phyloP scores from a whole-genome alignment of 305 asterid genomes.

The Plantago coronopus region DNA sequence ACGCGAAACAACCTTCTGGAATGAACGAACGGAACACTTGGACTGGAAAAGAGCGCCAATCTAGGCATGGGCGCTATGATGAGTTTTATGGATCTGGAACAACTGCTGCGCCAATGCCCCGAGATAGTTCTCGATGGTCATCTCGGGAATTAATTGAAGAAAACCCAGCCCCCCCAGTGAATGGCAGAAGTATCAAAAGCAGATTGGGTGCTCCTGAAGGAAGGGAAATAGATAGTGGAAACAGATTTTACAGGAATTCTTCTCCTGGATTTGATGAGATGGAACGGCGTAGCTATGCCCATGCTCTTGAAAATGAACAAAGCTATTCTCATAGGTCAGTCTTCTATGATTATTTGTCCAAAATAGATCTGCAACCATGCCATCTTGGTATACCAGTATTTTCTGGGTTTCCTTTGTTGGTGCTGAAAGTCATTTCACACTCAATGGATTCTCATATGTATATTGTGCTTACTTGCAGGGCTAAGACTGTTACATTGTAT shows the following conservation, averaged over 20 bases:
- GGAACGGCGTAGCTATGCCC: constrained; percentile 40
- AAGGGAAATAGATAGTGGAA: constrained; percentile 40
- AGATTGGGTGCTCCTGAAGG: constrained; percentile 39
- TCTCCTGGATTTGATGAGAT: constrained; percentile 68
- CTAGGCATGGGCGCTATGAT: constrained; percentile 38
- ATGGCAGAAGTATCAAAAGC: constrained; percentile 29
- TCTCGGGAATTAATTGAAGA: constrained; percentile 37
- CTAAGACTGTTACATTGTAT: neutral
- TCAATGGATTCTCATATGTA: constrained; percentile 11
- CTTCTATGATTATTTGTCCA: constrained; percentile 19
- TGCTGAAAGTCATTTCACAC: constrained; percentile 15
- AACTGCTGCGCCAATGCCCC: constrained; percentile 33
- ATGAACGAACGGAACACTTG: constrained; percentile 26
- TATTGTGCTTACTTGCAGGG: constrained; percentile 8
- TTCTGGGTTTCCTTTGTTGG: constrained; percentile 14
- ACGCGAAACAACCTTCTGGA: constrained; percentile 31
- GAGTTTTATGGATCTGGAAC: constrained; percentile 49
- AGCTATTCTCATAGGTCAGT: constrained; percentile 57
- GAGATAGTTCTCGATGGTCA: constrained; percentile 49
- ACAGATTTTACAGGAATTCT: constrained; percentile 39
- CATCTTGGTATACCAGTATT: neutral
- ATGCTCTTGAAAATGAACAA: constrained; percentile 48
- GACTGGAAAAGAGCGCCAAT: constrained; percentile 43
- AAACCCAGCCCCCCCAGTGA: constrained; percentile 24
- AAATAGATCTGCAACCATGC: constrained; percentile 1